These are phyloP conservation scores for Malus fusca DNA, from an alignment of 306 rosid genomes.

Conservation along the genomic window DNA sequence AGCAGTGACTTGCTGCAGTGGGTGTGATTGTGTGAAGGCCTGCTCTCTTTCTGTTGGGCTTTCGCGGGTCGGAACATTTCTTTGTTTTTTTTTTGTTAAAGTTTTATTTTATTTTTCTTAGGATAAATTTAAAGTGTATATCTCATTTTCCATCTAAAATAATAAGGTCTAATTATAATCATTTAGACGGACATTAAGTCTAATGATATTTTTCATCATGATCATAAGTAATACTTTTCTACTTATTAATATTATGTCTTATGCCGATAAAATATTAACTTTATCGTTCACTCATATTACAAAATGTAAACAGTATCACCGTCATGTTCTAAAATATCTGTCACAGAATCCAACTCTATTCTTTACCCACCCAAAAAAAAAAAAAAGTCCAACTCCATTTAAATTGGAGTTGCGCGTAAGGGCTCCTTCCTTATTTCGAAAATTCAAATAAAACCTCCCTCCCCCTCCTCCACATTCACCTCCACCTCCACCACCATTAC, in stretches of 20 bases:
- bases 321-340: background rate
- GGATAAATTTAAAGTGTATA: too few species aligned
- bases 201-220: too few species aligned
- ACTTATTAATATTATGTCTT: too few species aligned
- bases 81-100: background rate
- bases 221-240: too few species aligned
- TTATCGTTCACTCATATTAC: too few species aligned
- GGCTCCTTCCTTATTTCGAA: background rate
- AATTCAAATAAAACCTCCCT: conserved; percentile 34
- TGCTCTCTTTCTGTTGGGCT: background rate
- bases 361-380: too few species aligned
- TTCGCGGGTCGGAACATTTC: background rate
- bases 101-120: background rate
- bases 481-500: background rate
- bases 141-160: too few species aligned
- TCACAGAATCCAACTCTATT: background rate
- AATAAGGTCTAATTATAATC: too few species aligned
- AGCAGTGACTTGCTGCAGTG: background rate
- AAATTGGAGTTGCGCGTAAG: too few species aligned
- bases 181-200: too few species aligned
- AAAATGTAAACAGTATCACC: accelerated
- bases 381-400: background rate
- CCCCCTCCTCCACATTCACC: background rate
- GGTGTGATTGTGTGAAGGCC: background rate
- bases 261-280: too few species aligned